Evolutionary conservation across 2,329 filamentous ascomycete species (phyloP).

Genomic region (Aureobasidium sp.): DNA sequence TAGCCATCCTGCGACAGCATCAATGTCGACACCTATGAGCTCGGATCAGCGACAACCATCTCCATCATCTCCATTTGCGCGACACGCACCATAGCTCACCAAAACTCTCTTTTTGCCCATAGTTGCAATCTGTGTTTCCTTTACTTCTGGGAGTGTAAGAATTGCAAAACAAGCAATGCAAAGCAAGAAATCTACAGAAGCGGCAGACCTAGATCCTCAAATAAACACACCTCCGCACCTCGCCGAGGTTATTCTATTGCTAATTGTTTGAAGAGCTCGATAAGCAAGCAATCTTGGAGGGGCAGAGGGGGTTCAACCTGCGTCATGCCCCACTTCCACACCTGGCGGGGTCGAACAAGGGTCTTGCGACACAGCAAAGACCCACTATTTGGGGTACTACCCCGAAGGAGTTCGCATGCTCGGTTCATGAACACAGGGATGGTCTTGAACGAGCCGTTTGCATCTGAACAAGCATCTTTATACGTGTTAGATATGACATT

Average conservation of each 20-base stretch:
- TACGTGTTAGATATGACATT: too few relatives aligned
- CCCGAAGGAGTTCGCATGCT: not conserved
- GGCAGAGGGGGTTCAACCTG: not conserved
- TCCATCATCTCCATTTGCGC: not conserved
- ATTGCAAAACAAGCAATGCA: not conserved
- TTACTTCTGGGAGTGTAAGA: not conserved
- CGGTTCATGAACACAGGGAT: too few relatives aligned
- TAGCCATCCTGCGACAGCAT: slow-evolving; percentile 66
- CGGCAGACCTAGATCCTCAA: not conserved
- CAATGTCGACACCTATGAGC: slow-evolving; percentile 46
- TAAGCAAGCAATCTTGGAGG: not conserved
- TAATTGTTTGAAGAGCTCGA: not conserved
- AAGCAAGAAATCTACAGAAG: not conserved
- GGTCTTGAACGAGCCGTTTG: too few relatives aligned
- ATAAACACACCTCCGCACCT: not conserved
- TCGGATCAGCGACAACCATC: not conserved
- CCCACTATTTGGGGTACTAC: not conserved
- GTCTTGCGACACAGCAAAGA: not conserved
- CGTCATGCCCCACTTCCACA: not conserved
- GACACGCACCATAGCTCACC: slow-evolving; percentile 19
- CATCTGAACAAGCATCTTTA: too few relatives aligned
- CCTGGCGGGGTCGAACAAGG: not conserved
- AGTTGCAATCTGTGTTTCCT: not conserved
- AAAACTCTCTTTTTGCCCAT: slow-evolving; percentile 23
- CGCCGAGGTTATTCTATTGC: not conserved